Evolutionary conservation across 2,329 filamentous ascomycete species (phyloP), one percentile per base, ranked within the genome.

Genomic region (Phyllosticta capitalensis): DNA sequence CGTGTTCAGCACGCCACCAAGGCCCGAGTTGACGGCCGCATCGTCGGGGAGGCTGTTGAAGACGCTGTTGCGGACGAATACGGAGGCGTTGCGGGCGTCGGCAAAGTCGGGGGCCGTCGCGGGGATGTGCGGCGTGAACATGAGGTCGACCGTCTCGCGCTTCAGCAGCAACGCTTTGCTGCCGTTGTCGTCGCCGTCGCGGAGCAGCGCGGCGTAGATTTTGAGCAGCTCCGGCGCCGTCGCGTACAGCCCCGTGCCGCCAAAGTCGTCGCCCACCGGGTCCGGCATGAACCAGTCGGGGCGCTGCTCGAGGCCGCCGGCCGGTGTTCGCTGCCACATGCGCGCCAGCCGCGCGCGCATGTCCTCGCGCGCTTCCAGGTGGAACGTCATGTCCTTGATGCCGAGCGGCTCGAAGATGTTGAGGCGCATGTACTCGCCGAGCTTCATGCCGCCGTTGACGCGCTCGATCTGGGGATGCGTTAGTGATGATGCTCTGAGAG

Each of bases 351-450:
- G 58, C 20, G 28, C 2, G n/a, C n/a, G 21, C 14, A 26, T 9
- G 21, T 30, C 5, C 1, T 53, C 45, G 49, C 54, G 58, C 1
- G 14, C 45, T 28, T 57, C 60, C 48, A 63, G 49, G 24, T 61
- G 57, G 55, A 68, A 69, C 1, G 66, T 65, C 7, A 61, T 67
- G 48, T 65, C 56, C 21, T 64, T 21, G 64, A 67, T 65, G 56
- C 61, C 62, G 9, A 68, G 55, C 0, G 64, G 48, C 10, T 64
- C 61, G 50, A 67, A 69, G 21, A 69, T 64, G 52, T 70, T 61
- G 22, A 56, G 52, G 9, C 63, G 64, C 63, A 69, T 65, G 54
- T 68, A 68, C 24, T 63, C 61, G 58, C 67, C 65, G 24, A 69
- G 54, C 4, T 61, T 19, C 0, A 62, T 64, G 33, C 59, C 60